These are phyloP conservation scores for Hypsizygus marmoreus DNA, from an alignment of 768 basidiomycete genomes.

Conservation along the genomic window DNA sequence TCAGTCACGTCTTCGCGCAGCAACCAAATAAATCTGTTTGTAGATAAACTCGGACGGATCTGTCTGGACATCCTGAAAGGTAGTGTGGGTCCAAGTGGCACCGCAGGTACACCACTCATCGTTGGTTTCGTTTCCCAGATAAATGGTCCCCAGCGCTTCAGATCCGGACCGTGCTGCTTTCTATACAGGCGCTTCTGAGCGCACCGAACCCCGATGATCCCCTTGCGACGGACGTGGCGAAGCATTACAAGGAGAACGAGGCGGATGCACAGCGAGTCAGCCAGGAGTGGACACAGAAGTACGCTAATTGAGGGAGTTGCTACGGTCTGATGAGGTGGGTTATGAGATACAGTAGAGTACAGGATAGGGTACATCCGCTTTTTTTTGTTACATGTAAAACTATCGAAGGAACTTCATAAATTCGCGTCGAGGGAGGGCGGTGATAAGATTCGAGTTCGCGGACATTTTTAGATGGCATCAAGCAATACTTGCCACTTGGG, in stretches of 20 bases:
- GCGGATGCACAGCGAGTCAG: constrained; percentile 90
- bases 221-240: constrained; percentile 91
- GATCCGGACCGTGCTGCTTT: constrained; percentile 96
- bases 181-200: constrained; percentile 94
- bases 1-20: not conserved
- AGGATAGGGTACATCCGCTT: not conserved
- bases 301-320: no score
- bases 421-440: constrained; percentile 3
- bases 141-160: constrained; percentile 99
- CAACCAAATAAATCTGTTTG: constrained; percentile 3
- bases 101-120: constrained; percentile 1
- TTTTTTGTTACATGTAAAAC: constrained; percentile 3
- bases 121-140: constrained; percentile 63
- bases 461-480: constrained; percentile 22
- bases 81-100: constrained; percentile 24
- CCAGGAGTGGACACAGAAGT: constrained; percentile 93
- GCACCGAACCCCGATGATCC: constrained; percentile 98
- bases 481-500: constrained; percentile 13
- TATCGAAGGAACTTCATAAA: constrained; percentile 9
- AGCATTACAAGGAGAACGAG: constrained; percentile 99
- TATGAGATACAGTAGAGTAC: not conserved
- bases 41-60: constrained; percentile 98
- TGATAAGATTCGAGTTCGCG: constrained; percentile 15
- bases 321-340: no score
- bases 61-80: constrained; percentile 98